Evolutionary conservation across 73 alveolate genomes (phyloP), one percentile per base, ranked within the genome.

Genomic region (Tetrahymena malaccensis): DNA sequence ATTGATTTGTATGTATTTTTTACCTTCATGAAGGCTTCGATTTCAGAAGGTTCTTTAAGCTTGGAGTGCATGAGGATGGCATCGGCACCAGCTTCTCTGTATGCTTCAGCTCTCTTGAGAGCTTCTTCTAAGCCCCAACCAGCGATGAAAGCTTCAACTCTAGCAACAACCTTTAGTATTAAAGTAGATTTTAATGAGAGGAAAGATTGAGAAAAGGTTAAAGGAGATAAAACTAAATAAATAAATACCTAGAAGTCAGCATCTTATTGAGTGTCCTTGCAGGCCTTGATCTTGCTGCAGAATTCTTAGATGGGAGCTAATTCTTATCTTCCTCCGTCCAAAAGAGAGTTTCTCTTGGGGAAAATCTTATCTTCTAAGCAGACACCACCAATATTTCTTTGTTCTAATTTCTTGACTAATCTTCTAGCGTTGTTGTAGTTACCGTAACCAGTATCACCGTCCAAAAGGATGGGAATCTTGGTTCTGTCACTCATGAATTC

Each of bases 381-480:
- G 44, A 98, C 99, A 21, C 99, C 99, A 35, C 98, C 98, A 83
- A 98, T 97, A 35, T 99, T 98, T 96, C 98, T 97, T 85, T 96
- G 97, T 94, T 98, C 99, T 37, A 98, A 96, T 43, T 95, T 98
- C 93, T 96, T 94, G n/a, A 98, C 99, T 85, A 97, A 95, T 85
- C 98, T 95, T 94, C 98, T 97, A 85, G 98, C 98, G 97, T 97
- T 98, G 84, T 98, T 98, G 84, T 97, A 94, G 85, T 96, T 97
- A 44, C 99, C 99, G 95, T 96, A 96, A 5, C 99, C 99, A 34
- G 99, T 97, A 93, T 98, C 99, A 21, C 99, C 99, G 96, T 98
- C 99, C 96, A 97, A 94, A 35, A 98, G 94, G 58, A 98, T 97
- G 43, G 99, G 99, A 27, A 97, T 96, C 93, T 97, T 96, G 38